Evolutionary conservation across 2,329 filamentous ascomycete genomes (phyloP).

Genomic region (Fusarium graminum): DNA sequence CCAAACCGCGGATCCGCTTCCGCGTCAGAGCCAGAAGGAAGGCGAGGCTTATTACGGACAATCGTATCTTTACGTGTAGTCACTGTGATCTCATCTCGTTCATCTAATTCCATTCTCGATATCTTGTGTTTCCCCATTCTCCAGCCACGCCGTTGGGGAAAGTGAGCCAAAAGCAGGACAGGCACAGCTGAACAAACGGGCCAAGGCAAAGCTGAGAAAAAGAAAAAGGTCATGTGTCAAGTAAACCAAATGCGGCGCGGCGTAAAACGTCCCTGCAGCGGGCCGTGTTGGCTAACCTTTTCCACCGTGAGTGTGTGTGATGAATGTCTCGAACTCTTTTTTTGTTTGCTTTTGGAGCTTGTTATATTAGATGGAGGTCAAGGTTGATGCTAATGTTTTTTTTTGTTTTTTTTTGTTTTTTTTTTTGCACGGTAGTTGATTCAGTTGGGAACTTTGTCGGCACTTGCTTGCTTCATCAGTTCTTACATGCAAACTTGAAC

Average conservation of each 20-base stretch:
- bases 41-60: not conserved
- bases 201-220: slow-evolving; percentile 1
- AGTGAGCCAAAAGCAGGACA: not conserved
- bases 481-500: not conserved
- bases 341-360: not conserved
- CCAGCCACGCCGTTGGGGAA: not conserved
- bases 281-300: slow-evolving; percentile 41
- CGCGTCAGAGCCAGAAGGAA: not conserved
- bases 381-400: not conserved
- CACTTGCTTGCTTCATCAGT: not conserved
- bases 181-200: not conserved
- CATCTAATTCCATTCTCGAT: not conserved
- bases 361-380: too few relatives aligned
- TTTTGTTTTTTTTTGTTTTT: slow-evolving; percentile 11
- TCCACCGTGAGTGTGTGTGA: slow-evolving; percentile 21
- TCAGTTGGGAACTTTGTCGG: not conserved
- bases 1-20: slow-evolving; percentile 4
- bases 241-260: slow-evolving; percentile 2
- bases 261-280: slow-evolving; percentile 45
- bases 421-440: slow-evolving; percentile 5
- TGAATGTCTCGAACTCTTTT: not conserved
- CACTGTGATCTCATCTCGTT: not conserved
- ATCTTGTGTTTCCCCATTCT: not conserved
- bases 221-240: slow-evolving; percentile 6
- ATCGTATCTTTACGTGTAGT: not conserved